Evolutionary conservation across 176 grass and related monocot species (phyloP).

Genomic region (Miscanthus lutarioriparius): DNA sequence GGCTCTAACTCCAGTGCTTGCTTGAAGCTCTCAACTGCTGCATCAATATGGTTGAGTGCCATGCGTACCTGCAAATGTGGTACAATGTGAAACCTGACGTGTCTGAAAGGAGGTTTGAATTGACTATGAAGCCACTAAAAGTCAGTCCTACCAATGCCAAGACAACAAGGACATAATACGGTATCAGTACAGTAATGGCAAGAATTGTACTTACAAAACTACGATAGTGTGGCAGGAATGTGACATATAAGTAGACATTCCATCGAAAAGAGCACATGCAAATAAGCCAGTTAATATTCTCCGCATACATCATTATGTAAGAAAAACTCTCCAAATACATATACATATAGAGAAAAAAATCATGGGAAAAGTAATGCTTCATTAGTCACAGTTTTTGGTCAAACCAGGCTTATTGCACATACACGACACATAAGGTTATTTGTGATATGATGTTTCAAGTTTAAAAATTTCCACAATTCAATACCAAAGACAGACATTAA

Average conservation of each 20-base stretch:
- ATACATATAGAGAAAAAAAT: neutral
- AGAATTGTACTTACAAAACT: neutral
- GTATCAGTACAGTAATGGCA: neutral
- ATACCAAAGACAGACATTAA: slow-evolving; percentile 19
- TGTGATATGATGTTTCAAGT: neutral
- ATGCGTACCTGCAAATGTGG: slow-evolving; percentile 65
- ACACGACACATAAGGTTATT: neutral
- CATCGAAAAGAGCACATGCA: neutral
- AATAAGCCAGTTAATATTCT: neutral
- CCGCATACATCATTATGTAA: neutral
- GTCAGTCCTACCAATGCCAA: slow-evolving; percentile 7
- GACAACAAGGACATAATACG: neutral
- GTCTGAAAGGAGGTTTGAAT: neutral
- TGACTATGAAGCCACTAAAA: neutral
- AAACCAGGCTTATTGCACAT: slow-evolving; percentile 26
- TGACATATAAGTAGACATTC: neutral
- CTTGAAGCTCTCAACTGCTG: slow-evolving; percentile 88
- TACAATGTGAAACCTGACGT: slow-evolving; percentile 24
- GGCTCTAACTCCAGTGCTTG: slow-evolving; percentile 82
- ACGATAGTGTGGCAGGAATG: slow-evolving; percentile 4
- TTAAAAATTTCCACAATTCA: neutral
- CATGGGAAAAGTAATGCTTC: neutral
- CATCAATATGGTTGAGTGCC: slow-evolving; percentile 86
- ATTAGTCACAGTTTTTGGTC: neutral
- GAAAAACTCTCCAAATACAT: neutral